Base-by-base conservation (phyloP, 1,139 yeast genomes). In the Debaryomyces nepalensis region DNA sequence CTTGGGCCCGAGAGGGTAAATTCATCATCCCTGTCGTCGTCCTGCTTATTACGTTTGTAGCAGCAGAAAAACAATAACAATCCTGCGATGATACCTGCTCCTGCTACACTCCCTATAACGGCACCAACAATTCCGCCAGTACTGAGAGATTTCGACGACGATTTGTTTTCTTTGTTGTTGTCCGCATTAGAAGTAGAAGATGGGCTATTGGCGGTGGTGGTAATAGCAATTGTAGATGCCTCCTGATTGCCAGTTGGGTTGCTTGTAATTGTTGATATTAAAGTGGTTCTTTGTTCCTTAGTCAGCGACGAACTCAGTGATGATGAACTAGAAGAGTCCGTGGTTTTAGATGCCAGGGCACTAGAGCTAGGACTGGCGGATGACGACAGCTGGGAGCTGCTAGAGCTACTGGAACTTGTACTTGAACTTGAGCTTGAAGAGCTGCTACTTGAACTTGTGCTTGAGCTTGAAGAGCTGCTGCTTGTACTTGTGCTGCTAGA, bases 71-170 rank as follows among this genome's bases (percentile, higher is more conserved):
- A 68, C 36, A 77, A 53, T 4, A 76, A 49, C 6, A 70, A 49
- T 2, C 63, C 62, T 0, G 64, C 66, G 14, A 79, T 40, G 4
- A 74, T 26, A 2, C 69, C 55, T 0, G 70, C 71, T 35, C 87
- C 89, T 5, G 69, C 70, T 1, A 83, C 66, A 1, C 74, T 68
- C n/a, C 90, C 90, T 38, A 84, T 73, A 1, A 79, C 87, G 9
- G 82, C 78, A 36, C 90, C 91, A 1, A 85, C 90, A 49, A 83
- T 82, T n/a, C 84, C 84, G 16, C 93, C 93, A 5, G 77, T 73
- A 5, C 81, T 71, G 29, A 80, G 48, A 8, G 66, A 55, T 27
- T 54, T 57, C 14, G 51, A 46, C 14, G 51, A 46, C 11, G 51
- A 41, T 11, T 51, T 56, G 19, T 41, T 43, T 46, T 42, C 36